These are phyloP conservation scores for Microthyrium microscopicum DNA, from an alignment of 2,329 filamentous ascomycete genomes.

Conservation along the genomic window DNA sequence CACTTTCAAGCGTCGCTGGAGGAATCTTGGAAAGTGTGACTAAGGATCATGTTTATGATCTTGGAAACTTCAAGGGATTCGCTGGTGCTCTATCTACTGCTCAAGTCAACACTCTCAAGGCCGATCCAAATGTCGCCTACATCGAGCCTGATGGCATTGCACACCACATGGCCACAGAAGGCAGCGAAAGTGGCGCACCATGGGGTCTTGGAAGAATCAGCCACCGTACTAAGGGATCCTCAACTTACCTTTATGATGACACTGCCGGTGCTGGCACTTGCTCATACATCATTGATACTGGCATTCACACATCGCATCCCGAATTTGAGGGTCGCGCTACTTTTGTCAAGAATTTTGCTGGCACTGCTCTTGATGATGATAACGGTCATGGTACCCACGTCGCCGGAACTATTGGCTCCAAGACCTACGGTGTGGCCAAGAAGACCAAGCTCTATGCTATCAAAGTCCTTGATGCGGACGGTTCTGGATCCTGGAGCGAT, in stretches of 20 bases:
- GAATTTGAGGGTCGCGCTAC: slow-evolving; percentile 15
- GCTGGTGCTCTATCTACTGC: slow-evolving; percentile 1
- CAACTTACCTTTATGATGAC: slow-evolving; percentile 17
- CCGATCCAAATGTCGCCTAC: slow-evolving; percentile 4
- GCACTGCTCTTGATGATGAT: slow-evolving; percentile 22
- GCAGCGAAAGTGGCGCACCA: neutral
- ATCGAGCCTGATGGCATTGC: slow-evolving; percentile 3
- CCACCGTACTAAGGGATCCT: slow-evolving; percentile 12
- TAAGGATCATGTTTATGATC: slow-evolving; percentile 4
- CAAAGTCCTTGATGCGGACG: slow-evolving; percentile 21
- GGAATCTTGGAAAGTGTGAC: neutral
- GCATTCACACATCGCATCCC: slow-evolving; percentile 14
- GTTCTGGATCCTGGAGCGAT: slow-evolving; percentile 15
- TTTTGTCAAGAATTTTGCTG: slow-evolving; percentile 12
- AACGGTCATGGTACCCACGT: slow-evolving; percentile 51
- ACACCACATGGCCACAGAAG: neutral
- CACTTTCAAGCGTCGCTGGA: neutral
- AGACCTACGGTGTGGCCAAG: slow-evolving; percentile 47
- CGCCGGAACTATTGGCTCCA: slow-evolving; percentile 43
- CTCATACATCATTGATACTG: slow-evolving; percentile 23
- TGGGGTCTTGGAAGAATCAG: slow-evolving; percentile 7
- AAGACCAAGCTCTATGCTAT: slow-evolving; percentile 38
- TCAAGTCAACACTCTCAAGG: neutral
- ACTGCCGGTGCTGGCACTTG: slow-evolving; percentile 17
- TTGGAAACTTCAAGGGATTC: slow-evolving; percentile 7